These are phyloP conservation scores for Lactifluus volemus DNA, from an alignment of 768 basidiomycete species.

Conservation along the genomic window DNA sequence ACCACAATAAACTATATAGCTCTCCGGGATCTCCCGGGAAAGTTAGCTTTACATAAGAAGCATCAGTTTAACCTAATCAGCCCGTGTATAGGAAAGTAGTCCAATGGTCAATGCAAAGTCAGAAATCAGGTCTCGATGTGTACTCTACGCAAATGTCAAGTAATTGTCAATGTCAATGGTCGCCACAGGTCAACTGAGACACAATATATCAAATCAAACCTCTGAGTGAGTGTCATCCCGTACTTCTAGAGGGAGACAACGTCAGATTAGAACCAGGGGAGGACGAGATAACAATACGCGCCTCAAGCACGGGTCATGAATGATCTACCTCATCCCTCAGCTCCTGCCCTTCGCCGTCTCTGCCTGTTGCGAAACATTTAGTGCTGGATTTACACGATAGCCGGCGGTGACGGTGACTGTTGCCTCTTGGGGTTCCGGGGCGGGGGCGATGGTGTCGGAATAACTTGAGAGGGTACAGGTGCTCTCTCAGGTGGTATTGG, in stretches of 20 bases:
- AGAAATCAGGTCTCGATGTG: not conserved
- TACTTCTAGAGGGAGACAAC: not conserved
- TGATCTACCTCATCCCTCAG: constrained; percentile 8
- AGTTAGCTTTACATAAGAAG: not conserved
- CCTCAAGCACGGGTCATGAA: constrained; percentile 10
- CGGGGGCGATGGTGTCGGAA: constrained; percentile 9
- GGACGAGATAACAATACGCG: not conserved
- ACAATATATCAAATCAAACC: not conserved
- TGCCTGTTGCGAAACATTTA: not conserved
- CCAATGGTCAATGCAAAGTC: not conserved
- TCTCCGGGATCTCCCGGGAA: constrained; percentile 10
- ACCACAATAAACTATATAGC: constrained; percentile 13
- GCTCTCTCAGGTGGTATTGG: not conserved
- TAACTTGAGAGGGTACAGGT: not conserved
- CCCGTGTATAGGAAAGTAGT: not conserved
- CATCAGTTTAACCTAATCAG: not conserved
- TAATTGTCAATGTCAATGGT: not conserved
- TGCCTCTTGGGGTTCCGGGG: constrained; percentile 12
- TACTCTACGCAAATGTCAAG: not conserved
- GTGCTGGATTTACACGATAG: constrained; percentile 8
- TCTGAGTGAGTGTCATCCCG: not conserved
- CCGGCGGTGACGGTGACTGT: not conserved
- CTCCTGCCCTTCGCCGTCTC: not conserved
- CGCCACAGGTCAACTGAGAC: not conserved
- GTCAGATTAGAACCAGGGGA: not conserved